phyloP scores from a whole-genome alignment of 495 filamentous ascomycete genomes.

The Clavariopsis aquatica region DNA sequence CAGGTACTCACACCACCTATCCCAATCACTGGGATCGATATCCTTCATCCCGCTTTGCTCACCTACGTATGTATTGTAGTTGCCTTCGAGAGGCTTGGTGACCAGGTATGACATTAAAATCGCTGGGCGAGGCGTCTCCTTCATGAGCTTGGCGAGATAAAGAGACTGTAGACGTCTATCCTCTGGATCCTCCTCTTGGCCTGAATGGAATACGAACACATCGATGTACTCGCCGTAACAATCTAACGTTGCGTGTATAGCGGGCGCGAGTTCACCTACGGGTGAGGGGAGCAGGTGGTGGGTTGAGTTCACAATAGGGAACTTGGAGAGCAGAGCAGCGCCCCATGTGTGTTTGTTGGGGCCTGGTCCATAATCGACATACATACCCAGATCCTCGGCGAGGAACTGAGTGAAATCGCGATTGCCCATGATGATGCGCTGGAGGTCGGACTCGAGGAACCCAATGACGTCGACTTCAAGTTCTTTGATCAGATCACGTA shows the following conservation, averaged over 20 bases:
- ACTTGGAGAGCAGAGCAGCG: conserved; percentile 87
- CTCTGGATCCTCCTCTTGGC: conserved; percentile 95
- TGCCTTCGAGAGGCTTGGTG: conserved; percentile 84
- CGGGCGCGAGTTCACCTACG: conserved; percentile 91
- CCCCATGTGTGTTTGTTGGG: conserved; percentile 99
- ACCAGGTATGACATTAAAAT: conserved; percentile 92
- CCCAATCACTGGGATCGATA: conserved; percentile 91
- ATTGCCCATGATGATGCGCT: conserved; percentile 99
- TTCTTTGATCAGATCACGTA: conserved; percentile 89
- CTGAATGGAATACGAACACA: conserved; percentile 97
- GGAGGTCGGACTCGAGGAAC: conserved; percentile 87
- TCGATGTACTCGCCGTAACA: conserved; percentile 88
- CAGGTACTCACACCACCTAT: conserved; percentile 99
- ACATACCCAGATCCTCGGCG: conserved; percentile 96
- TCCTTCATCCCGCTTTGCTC: conserved; percentile 88
- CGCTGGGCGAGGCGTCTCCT: conserved; percentile 72
- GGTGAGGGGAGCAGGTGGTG: conserved; percentile 94
- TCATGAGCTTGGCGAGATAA: conserved; percentile 89
- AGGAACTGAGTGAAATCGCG: conserved; percentile 94
- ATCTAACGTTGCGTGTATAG: conserved; percentile 93
- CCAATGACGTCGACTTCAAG: conserved; percentile 94
- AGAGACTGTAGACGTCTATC: conserved; percentile 86
- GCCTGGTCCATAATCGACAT: conserved; percentile 94
- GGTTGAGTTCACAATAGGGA: conserved; percentile 95
- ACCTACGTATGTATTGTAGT: conserved; percentile 96